Conservation (phyloP, 2,329 filamentous ascomycete species). For the Cadophora sp. region DNA sequence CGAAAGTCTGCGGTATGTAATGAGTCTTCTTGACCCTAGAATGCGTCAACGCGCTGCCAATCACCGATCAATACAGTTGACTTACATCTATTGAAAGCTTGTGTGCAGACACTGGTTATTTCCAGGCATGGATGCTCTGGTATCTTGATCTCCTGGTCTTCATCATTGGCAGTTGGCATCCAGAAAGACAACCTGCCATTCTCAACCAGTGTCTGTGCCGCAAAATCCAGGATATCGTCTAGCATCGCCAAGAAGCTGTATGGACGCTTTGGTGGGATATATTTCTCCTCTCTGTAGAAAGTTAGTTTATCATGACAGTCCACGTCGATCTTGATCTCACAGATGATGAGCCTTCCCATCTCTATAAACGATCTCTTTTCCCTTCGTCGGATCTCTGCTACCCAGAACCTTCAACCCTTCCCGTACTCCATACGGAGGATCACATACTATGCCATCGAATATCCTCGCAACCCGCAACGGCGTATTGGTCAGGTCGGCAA, state of each 20-base stretch:
- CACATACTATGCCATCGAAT: conserved; percentile 92
- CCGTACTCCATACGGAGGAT: conserved; percentile 94
- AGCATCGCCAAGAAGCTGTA: conserved; percentile 93
- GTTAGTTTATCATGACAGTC: background rate
- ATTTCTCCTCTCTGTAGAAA: conserved; percentile 62
- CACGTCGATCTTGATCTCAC: conserved; percentile 51
- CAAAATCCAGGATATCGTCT: conserved; percentile 86
- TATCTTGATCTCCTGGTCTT: conserved; percentile 76
- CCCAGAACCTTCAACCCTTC: conserved; percentile 92
- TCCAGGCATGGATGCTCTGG: conserved; percentile 79
- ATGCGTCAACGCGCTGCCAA: conserved; percentile 26
- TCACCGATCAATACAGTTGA: conserved; percentile 2
- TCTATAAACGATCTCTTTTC: conserved; percentile 63
- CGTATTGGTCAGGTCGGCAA: conserved; percentile 86
- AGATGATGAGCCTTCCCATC: conserved; percentile 74
- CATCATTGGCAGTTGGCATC: conserved; percentile 91
- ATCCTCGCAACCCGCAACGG: conserved; percentile 67
- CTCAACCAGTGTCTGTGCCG: conserved; percentile 76
- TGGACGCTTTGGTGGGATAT: conserved; percentile 86
- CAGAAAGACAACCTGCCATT: conserved; percentile 87
- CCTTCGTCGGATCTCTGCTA: conserved; percentile 68
- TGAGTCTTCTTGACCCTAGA: conserved; percentile 82
- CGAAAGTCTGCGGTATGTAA: conserved; percentile 80
- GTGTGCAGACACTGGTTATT: conserved; percentile 78
- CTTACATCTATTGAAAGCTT: conserved; percentile 88